Conservation (phyloP, 305 asterid species). For the Stenogyne calaminthoides region DNA sequence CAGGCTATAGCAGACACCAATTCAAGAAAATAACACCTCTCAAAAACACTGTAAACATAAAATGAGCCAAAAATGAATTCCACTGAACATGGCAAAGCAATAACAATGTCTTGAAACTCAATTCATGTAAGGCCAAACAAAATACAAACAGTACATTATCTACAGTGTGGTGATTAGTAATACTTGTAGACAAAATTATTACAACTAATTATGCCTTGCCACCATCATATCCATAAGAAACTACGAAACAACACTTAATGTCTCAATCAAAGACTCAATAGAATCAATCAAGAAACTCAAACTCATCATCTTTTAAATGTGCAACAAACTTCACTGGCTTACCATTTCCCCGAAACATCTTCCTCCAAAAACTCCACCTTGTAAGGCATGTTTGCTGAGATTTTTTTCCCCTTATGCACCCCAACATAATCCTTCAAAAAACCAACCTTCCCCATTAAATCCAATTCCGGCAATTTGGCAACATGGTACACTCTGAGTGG, state of each 20-base stretch:
- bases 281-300: conserved; percentile 75
- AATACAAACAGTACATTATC: conserved; percentile 36
- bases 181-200: conserved; percentile 37
- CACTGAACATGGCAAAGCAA: conserved; percentile 10
- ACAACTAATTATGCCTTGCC: conserved; percentile 5
- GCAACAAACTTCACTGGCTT: conserved; percentile 72
- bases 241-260: neutral
- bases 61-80: neutral
- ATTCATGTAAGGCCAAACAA: conserved; percentile 22
- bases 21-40: neutral
- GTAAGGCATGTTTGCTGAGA: conserved; percentile 86
- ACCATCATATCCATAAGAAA: conserved; percentile 20
- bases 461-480: conserved; percentile 70
- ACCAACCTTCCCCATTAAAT: conserved; percentile 61
- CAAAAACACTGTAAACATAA: conserved; percentile 17
- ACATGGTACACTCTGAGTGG: conserved; percentile 85
- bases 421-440: conserved; percentile 78
- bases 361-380: conserved; percentile 72
- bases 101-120: conserved; percentile 13
- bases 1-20: neutral
- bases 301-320: conserved; percentile 90
- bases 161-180: conserved; percentile 36
- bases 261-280: conserved; percentile 11
- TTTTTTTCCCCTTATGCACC: conserved; percentile 66
- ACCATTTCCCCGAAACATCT: conserved; percentile 50